A percentile compares a stretch with the other conserved stretches of the same genome.
Conservation (phyloP, 192 early-diverging fungal genomes). For the Coemansia sp. region DNA sequence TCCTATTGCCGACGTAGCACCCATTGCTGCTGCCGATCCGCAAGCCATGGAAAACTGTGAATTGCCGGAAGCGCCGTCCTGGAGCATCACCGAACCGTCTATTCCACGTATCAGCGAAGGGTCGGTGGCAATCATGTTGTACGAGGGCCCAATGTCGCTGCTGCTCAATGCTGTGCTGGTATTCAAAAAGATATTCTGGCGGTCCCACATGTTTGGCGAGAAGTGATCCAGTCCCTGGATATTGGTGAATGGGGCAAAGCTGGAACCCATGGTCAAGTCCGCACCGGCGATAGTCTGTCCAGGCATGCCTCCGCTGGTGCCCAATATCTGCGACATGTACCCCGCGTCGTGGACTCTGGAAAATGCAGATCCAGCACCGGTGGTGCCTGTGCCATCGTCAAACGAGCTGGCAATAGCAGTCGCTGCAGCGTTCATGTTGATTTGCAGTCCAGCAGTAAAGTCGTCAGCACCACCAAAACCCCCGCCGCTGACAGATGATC, state of each 20-base stretch:
- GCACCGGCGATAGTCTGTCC: constrained; percentile 16
- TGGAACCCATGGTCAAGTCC: constrained; percentile 36
- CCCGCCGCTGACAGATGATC: constrained; percentile 9
- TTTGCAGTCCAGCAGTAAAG: constrained; percentile 46
- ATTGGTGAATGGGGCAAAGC: constrained; percentile 30
- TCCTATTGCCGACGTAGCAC: constrained; percentile 6
- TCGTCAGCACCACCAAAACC: constrained; percentile 23
- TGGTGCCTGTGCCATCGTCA: constrained; percentile 24
- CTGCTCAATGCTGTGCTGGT: constrained; percentile 1
- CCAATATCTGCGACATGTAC: constrained; percentile 35
- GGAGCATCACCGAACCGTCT: constrained; percentile 9
- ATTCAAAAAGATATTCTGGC: constrained; percentile 15
- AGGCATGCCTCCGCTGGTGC: not conserved
- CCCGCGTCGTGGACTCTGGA: constrained; percentile 28
- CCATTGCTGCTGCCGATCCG: constrained; percentile 1
- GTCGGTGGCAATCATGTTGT: constrained; percentile 22
- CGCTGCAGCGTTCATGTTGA: constrained; percentile 39
- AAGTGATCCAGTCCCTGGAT: constrained; percentile 43
- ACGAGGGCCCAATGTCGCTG: constrained; percentile 4
- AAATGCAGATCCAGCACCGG: constrained; percentile 41
- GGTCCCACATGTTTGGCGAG: constrained; percentile 22
- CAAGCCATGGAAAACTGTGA: constrained; percentile 16
- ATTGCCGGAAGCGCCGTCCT: constrained; percentile 14
- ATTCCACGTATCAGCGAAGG: constrained; percentile 15
- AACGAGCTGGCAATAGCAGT: constrained; percentile 30